Base-by-base conservation (phyloP, 805 yeast species). In the Metschnikowia lochheadii region DNA sequence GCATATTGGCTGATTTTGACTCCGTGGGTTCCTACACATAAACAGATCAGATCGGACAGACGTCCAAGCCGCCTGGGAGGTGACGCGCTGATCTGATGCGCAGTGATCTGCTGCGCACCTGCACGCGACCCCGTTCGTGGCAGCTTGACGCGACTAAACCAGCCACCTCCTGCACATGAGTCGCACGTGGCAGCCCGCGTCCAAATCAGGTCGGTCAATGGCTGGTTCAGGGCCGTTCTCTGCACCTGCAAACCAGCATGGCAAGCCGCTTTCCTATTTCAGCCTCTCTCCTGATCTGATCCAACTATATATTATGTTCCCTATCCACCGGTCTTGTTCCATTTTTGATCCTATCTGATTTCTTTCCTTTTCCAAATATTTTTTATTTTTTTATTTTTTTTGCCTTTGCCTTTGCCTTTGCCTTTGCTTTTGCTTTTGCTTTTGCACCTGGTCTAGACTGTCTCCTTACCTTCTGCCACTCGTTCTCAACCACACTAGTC, bases 161-260 rank as follows among this genome's bases (percentile, higher is more conserved):
- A 20, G 44, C 40, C 41, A 37, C 48, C 47, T 44, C 34, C 47
- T 35, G 40, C 40, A 44, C 23, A 6, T 13, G n/a, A 3, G 21
- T 29, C 40, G 23, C 17, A 6, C 13, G 29, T 21, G 13, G 41
- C 7, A 20, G 29, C 31, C 14, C 15, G 21, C 35, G 1, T 39
- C 46, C 52, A 13, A 32, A 40, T 45, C 47, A n/a, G 44, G 50
- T 44, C 37, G 32, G 18, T 17, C 33, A 36, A 15, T 41, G 43
- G 52, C 53, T 42, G 53, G 48, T 44, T 44, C 34, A 35, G 46
- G 41, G 38, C 34, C 32, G 21, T 29, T 35, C 33, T 41, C 23
- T 48, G 48, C 53, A 29, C 45, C 44, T 23, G 32, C 48, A 33
- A 29, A 36, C 45, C 46, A 44, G 46, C 46, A 44, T 23, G 20